These are phyloP conservation scores for Cryphonectria radicalis DNA, from an alignment of 2,329 filamentous ascomycete species.

Conservation along the genomic window DNA sequence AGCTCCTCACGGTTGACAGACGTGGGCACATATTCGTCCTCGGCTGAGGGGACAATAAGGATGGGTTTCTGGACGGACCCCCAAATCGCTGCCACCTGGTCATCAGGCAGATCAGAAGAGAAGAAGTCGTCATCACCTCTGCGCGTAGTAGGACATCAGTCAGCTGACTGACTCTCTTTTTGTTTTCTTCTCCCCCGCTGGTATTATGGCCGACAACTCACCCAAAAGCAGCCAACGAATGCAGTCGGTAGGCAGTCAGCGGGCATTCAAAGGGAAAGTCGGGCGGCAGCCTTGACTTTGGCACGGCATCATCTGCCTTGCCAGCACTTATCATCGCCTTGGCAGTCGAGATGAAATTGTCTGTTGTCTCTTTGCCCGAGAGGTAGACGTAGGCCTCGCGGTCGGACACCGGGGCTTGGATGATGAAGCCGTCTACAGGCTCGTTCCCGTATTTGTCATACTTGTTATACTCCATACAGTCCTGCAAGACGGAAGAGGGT, in stretches of 20 bases:
- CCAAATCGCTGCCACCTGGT: slow-evolving; percentile 67
- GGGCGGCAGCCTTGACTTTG: slow-evolving; percentile 46
- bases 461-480: slow-evolving; percentile 60
- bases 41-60: slow-evolving; percentile 66
- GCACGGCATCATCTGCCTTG: slow-evolving; percentile 58
- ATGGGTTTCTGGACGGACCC: slow-evolving; percentile 62
- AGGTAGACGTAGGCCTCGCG: slow-evolving; percentile 63
- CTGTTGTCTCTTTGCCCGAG: slow-evolving; percentile 48
- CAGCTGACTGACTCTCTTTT: background rate
- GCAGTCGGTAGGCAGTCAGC: slow-evolving; percentile 57
- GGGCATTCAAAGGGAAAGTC: slow-evolving; percentile 47
- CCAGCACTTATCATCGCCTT: slow-evolving; percentile 59
- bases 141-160: background rate
- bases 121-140: slow-evolving; percentile 86
- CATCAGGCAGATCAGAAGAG: slow-evolving; percentile 71
- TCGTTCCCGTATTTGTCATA: slow-evolving; percentile 47
- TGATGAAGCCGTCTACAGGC: slow-evolving; percentile 73
- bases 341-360: slow-evolving; percentile 53
- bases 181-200: background rate
- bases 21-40: slow-evolving; percentile 68
- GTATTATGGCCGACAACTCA: slow-evolving; percentile 41
- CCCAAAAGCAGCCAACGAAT: slow-evolving; percentile 55
- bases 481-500: slow-evolving; percentile 37
- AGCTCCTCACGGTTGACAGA: slow-evolving; percentile 61
- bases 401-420: slow-evolving; percentile 82